These are phyloP conservation scores for Pichia californica DNA, from an alignment of 805 yeast genomes.

Conservation along the genomic window DNA sequence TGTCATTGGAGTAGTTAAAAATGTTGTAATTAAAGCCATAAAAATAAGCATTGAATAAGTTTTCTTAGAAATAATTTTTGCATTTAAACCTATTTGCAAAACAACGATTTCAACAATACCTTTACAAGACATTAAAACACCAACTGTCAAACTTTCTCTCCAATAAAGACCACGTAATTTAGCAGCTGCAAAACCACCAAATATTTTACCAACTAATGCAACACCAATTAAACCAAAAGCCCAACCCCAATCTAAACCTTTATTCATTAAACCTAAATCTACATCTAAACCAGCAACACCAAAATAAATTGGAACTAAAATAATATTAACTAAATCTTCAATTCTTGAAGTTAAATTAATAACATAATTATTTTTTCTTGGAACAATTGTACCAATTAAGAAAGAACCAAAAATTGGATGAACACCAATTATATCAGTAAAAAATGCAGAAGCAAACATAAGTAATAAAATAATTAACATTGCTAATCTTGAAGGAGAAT, in stretches of 20 bases:
- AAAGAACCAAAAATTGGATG: conserved; percentile 87
- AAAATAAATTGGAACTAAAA: conserved; percentile 71
- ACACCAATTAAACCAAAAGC: conserved; percentile 58
- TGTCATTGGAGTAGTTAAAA: conserved; percentile 74
- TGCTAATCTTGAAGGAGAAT: conserved; percentile 58
- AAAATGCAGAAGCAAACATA: conserved; percentile 64
- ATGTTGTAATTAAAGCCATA: conserved; percentile 76
- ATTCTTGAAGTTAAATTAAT: conserved; percentile 63
- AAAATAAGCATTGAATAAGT: conserved; percentile 76
- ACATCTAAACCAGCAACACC: conserved; percentile 73
- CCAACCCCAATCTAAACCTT: conserved; percentile 75
- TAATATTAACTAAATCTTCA: conserved; percentile 68
- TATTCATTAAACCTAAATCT: conserved; percentile 54
- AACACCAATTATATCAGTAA: conserved; percentile 78
- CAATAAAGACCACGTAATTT: conserved; percentile 54
- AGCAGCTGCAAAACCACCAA: conserved; percentile 64
- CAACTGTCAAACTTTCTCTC: conserved; percentile 73
- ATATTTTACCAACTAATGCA: conserved; percentile 62
- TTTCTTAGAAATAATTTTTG: conserved; percentile 57
- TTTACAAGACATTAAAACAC: conserved; percentile 80
- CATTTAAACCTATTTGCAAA: conserved; percentile 63
- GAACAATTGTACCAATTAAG: conserved; percentile 67
- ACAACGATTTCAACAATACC: conserved; percentile 85
- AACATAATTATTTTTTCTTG: conserved; percentile 70
- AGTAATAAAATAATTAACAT: conserved; percentile 48